phyloP scores from a whole-genome alignment of 2,329 filamentous ascomycete species.

The Clonostachys solani region DNA sequence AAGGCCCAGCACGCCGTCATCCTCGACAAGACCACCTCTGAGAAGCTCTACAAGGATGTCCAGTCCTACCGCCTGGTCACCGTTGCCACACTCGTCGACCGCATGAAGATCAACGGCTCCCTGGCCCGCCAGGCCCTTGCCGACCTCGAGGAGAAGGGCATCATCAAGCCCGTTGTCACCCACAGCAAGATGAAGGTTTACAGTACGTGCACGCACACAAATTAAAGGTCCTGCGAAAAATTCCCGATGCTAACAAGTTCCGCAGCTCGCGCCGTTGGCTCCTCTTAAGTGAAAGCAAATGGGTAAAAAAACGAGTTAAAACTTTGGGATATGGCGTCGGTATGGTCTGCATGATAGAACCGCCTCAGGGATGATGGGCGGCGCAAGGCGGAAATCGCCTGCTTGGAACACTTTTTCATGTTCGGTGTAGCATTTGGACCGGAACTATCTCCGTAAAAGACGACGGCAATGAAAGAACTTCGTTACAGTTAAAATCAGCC shows the following conservation, averaged over 20 bases:
- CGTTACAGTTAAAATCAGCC: background rate
- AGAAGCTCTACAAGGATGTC: slow-evolving; percentile 99
- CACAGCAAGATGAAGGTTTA: slow-evolving; percentile 99
- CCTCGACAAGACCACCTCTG: slow-evolving; percentile 94
- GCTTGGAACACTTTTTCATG: slow-evolving; percentile 32
- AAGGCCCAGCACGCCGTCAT: slow-evolving; percentile 99
- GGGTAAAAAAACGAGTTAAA: slow-evolving; percentile 12
- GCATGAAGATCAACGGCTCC: slow-evolving; percentile 99
- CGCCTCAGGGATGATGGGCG: slow-evolving; percentile 25
- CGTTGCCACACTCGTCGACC: slow-evolving; percentile 96
- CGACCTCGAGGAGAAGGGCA: slow-evolving; percentile 96
- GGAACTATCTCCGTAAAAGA: slow-evolving; percentile 30
- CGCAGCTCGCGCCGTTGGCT: slow-evolving; percentile 57
- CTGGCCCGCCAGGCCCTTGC: slow-evolving; percentile 84
- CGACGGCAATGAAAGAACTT: slow-evolving; percentile 28
- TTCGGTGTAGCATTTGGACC: slow-evolving; percentile 31
- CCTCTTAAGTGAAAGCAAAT: slow-evolving; percentile 31
- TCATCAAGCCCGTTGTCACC: slow-evolving; percentile 95
- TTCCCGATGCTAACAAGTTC: slow-evolving; percentile 17
- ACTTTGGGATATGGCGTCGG: slow-evolving; percentile 28
- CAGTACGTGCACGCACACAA: slow-evolving; percentile 49
- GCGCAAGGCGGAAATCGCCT: slow-evolving; percentile 26
- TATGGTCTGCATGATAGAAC: slow-evolving; percentile 27
- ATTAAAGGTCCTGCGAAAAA: background rate
- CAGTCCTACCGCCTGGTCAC: slow-evolving; percentile 99